A percentile compares a stretch with the other conserved stretches of the same genome.
These are phyloP conservation scores for Heliosperma pusillum DNA, from an alignment of 148 eudicot genomes.

Conservation along the genomic window DNA sequence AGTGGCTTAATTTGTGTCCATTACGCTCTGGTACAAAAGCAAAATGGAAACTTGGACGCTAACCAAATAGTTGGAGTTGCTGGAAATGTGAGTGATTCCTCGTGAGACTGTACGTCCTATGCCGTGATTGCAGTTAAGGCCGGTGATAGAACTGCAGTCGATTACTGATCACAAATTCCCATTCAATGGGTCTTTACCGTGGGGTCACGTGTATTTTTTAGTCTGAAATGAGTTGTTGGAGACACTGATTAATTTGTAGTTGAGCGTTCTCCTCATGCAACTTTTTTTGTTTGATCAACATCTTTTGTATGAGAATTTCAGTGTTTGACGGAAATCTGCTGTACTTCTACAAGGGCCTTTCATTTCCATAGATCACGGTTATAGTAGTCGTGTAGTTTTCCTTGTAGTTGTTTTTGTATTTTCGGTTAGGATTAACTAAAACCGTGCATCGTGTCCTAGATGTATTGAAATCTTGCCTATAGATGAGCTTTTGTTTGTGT, in stretches of 20 bases:
- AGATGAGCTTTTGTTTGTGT: too few species aligned
- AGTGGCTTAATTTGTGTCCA: neutral
- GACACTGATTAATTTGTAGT: neutral
- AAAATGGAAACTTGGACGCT: constrained; percentile 45
- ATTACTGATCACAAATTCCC: neutral
- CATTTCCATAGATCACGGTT: too few species aligned
- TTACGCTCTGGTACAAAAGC: constrained; percentile 13
- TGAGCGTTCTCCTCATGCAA: neutral
- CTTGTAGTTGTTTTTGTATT: too few species aligned
- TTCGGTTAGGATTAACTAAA: too few species aligned
- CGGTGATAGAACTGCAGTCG: neutral
- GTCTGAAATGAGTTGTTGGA: neutral
- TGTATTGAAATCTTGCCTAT: too few species aligned
- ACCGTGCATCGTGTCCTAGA: too few species aligned
- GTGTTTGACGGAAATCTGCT: neutral
- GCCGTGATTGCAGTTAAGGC: neutral
- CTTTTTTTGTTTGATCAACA: neutral
- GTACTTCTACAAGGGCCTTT: too few species aligned
- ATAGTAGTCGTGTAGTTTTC: too few species aligned
- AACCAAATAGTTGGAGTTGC: constrained; percentile 38
- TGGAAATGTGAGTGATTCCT: constrained; percentile 43
- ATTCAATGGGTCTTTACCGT: neutral
- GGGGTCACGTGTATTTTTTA: neutral
- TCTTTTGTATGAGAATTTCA: too few species aligned
- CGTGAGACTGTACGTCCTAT: constrained; percentile 19